These are phyloP conservation scores for Microbotryum saponariae DNA, from an alignment of 1,284 basidiomycete species.

Conservation along the genomic window DNA sequence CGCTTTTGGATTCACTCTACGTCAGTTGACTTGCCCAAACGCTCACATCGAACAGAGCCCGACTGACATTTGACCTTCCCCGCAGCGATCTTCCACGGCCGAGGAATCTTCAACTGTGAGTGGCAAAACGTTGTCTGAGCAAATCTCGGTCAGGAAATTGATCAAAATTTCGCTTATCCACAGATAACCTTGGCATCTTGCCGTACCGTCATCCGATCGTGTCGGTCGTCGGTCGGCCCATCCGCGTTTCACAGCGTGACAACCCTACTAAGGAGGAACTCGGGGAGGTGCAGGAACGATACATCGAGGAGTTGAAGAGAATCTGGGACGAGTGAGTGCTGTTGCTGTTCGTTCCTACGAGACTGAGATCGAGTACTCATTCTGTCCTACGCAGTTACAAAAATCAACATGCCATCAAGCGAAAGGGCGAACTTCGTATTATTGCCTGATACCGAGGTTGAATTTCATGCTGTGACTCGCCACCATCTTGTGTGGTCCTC, in stretches of 20 bases:
- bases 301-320: constrained; percentile 71
- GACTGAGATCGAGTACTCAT: too few relatives aligned
- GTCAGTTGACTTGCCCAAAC: constrained; percentile 49
- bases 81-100: constrained; percentile 35
- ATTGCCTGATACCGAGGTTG: too few relatives aligned
- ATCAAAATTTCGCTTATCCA: neutral
- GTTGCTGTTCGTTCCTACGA: too few relatives aligned
- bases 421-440: too few relatives aligned
- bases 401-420: too few relatives aligned
- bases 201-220: constrained; percentile 92
- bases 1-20: constrained; percentile 92
- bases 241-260: constrained; percentile 65
- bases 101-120: constrained; percentile 72
- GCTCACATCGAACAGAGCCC: neutral
- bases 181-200: constrained; percentile 82
- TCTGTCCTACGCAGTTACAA: too few relatives aligned
- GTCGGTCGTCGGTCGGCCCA: constrained; percentile 84
- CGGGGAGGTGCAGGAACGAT: constrained; percentile 67
- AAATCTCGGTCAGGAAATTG: too few relatives aligned
- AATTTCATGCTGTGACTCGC: too few relatives aligned
- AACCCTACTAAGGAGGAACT: constrained; percentile 77
- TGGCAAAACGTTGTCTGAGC: constrained; percentile 6
- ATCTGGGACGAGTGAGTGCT: constrained; percentile 5
- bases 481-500: too few relatives aligned
- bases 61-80: neutral